Evolutionary conservation across 2,329 filamentous ascomycete species (phyloP), one percentile per base, ranked within the genome.

Genomic region (Aureobasidium pullulans): DNA sequence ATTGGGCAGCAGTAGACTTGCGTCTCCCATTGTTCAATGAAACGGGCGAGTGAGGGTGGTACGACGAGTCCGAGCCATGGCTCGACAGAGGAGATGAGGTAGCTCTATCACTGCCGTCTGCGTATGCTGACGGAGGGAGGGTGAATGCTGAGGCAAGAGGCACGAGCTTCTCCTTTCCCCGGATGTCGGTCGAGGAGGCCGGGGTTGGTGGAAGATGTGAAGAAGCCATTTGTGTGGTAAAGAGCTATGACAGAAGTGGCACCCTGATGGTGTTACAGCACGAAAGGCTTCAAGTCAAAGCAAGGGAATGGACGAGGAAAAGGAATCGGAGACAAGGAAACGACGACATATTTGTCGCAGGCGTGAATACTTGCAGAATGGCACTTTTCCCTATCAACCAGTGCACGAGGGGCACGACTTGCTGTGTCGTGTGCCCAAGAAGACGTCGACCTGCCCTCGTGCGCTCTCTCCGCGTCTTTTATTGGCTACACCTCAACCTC

Each of bases 171-270:
- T 84, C 84, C 72, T 89, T 84, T 64, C 84, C 86, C 60, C 84
- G 82, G 70, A 94, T 89, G 69, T 94, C 90, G 53, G 87, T 87
- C 36, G 89, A 93, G 10, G 89, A 88, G 56, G 84, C 85, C 42
- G 90, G 90, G 50, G 90, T 95, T 44, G 86, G 89, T 46, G 87
- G 89, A 57, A 85, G 78, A 59, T 77, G 78, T 46, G 82, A 79
- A 61, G 81, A 84, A 71, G 87, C 83, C 88, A 91, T 91, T 63
- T 52, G 60, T 40, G 16, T 56, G 31, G 31, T 1, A 37, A 13
- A 37, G 28, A 13, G n/a, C 8, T 44, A 44, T 46, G 39, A 29
- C 52, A 46, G 23, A 23, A 43, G 37, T 23, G 16, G 19, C 40
- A 44, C 29, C 40, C 31, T 46, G 50, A 36, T 46, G 40, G 40